phyloP scores from a whole-genome alignment of 2,329 filamentous ascomycete genomes.

The Pseudogymnoascus sp. region DNA sequence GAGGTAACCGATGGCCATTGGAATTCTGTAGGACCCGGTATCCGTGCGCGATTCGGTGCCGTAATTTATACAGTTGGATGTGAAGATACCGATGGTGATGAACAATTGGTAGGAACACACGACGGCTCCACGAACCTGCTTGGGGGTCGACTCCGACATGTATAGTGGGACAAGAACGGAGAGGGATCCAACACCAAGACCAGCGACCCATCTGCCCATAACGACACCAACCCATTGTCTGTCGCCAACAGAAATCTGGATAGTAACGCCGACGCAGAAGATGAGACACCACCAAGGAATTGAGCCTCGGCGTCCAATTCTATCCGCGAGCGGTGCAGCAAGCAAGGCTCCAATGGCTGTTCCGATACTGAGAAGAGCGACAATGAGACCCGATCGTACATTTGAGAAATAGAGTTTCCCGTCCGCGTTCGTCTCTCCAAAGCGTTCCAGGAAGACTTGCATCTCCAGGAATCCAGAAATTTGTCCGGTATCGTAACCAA shows the following conservation, averaged over 20 bases:
- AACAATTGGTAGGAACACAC: slow-evolving; percentile 64
- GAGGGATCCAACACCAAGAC: slow-evolving; percentile 58
- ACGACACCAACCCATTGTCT: slow-evolving; percentile 54
- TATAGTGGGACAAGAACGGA: slow-evolving; percentile 60
- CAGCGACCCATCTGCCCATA: slow-evolving; percentile 56
- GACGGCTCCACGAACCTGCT: slow-evolving; percentile 53
- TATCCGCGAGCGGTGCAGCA: slow-evolving; percentile 52
- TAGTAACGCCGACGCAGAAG: slow-evolving; percentile 55
- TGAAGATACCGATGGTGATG: slow-evolving; percentile 61
- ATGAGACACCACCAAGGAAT: slow-evolving; percentile 44
- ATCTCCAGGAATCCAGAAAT: slow-evolving; percentile 53
- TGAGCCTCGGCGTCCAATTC: slow-evolving; percentile 49
- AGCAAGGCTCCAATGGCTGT: slow-evolving; percentile 45
- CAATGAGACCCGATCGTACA: slow-evolving; percentile 53
- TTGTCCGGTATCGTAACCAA: slow-evolving; percentile 28
- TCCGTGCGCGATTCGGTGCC: slow-evolving; percentile 31
- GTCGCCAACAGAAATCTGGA: slow-evolving; percentile 51
- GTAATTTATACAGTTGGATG: slow-evolving; percentile 46
- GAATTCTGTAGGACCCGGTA: slow-evolving; percentile 50
- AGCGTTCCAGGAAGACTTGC: slow-evolving; percentile 46
- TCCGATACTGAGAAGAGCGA: slow-evolving; percentile 35
- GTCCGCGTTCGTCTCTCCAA: slow-evolving; percentile 35
- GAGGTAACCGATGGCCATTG: slow-evolving; percentile 47
- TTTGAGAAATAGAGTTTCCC: slow-evolving; percentile 41
- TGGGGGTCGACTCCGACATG: slow-evolving; percentile 54